These are phyloP conservation scores for Dysphania ambrosioides DNA, from an alignment of 148 eudicot species.

Conservation along the genomic window DNA sequence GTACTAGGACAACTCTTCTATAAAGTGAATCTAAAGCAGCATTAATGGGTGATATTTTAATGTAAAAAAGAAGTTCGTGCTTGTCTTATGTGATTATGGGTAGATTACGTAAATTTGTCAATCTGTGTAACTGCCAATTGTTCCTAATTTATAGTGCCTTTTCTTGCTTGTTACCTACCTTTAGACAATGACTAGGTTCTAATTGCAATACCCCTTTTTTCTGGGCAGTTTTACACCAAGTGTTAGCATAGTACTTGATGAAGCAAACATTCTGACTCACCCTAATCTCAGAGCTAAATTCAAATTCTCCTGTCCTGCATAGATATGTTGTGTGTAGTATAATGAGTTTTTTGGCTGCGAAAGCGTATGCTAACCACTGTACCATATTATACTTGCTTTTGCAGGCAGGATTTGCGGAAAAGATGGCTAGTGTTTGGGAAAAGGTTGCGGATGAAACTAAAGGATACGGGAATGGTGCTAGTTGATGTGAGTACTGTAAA, in stretches of 20 bases:
- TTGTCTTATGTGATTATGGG: too few species aligned
- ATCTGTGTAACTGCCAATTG: too few species aligned
- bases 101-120: too few species aligned
- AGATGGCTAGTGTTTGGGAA: constrained; percentile 85
- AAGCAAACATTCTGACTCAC: not conserved
- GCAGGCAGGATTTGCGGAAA: constrained; percentile 98
- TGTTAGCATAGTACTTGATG: not conserved
- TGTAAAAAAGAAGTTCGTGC: too few species aligned
- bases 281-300: not conserved
- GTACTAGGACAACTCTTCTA: too few species aligned
- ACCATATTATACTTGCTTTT: constrained; percentile 6
- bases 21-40: too few species aligned
- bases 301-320: not conserved
- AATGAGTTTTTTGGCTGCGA: not conserved
- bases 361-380: not conserved
- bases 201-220: too few species aligned
- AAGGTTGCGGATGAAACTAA: constrained; percentile 89
- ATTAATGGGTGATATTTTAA: too few species aligned
- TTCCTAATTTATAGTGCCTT: too few species aligned
- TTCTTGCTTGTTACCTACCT: too few species aligned
- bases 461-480: constrained; percentile 40
- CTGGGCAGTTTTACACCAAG: too few species aligned
- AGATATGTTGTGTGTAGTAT: not conserved
- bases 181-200: too few species aligned
- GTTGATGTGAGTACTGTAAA: constrained; percentile 28